Percentiles rank a stretch among this genome's conserved stretches.
Conservation (phyloP, 2,329 filamentous ascomycete species). For the Fusarium sp. region DNA sequence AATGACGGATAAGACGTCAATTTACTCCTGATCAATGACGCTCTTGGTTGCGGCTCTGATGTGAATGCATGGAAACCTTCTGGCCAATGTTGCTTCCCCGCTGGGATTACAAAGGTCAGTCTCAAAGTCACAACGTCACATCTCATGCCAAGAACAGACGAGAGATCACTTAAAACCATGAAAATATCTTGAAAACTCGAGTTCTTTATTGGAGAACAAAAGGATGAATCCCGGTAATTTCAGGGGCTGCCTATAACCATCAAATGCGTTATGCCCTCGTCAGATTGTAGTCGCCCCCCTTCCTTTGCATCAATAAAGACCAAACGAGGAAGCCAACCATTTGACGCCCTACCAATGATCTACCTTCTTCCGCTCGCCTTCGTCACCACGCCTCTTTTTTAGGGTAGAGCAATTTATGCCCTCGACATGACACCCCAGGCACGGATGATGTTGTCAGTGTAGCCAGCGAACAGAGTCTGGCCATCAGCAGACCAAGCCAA, state of each 20-base stretch:
- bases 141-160: not conserved
- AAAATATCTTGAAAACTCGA: constrained; percentile 44
- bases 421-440: constrained; percentile 98
- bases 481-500: constrained; percentile 98
- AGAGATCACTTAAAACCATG: not conserved
- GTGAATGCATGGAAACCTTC: not conserved
- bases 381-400: constrained; percentile 43
- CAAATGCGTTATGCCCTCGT: constrained; percentile 53
- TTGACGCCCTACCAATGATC: constrained; percentile 59
- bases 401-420: constrained; percentile 66
- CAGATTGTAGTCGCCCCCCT: constrained; percentile 48
- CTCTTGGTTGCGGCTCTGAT: not conserved
- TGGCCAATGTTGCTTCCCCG: not conserved
- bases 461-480: constrained; percentile 99
- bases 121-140: not conserved
- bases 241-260: constrained; percentile 52
- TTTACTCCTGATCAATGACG: not conserved
- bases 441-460: constrained; percentile 99
- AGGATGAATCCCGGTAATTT: constrained; percentile 54
- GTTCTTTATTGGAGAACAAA: constrained; percentile 54
- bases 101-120: not conserved
- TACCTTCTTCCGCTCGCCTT: constrained; percentile 50
- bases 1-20: not conserved
- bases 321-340: constrained; percentile 59
- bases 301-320: constrained; percentile 56